Conservation (phyloP, 352 stramenopile genomes). For the Globisporangium radiosum region DNA sequence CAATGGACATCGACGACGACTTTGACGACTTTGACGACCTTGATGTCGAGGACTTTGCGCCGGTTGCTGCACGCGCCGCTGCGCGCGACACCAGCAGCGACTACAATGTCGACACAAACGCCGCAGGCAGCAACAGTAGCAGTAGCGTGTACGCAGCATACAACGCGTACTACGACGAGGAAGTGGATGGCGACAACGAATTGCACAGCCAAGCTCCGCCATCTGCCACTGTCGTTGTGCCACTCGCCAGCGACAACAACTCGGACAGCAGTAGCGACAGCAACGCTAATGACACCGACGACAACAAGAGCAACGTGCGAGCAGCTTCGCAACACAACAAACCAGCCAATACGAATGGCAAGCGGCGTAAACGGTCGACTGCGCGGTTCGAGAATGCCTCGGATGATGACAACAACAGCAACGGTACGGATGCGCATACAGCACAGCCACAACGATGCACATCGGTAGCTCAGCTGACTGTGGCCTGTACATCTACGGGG, state of each 20-base stretch:
- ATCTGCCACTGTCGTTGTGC: background rate
- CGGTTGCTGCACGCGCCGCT: background rate
- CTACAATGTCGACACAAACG: conserved; percentile 1
- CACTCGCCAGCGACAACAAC: background rate
- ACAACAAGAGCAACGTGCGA: background rate
- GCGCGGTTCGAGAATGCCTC: conserved; percentile 2
- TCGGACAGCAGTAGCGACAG: background rate
- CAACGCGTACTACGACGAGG: conserved; percentile 16
- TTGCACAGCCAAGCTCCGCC: background rate
- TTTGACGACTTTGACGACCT: background rate
- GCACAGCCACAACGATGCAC: no score
- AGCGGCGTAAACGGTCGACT: conserved; percentile 4
- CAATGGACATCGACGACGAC: background rate
- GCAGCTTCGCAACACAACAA: background rate
- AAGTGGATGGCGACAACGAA: background rate
- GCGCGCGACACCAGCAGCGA: background rate
- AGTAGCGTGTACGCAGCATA: conserved; percentile 10
- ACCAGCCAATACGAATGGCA: background rate
- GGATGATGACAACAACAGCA: background rate
- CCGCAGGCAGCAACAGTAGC: background rate
- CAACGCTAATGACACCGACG: background rate
- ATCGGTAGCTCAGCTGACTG: no score
- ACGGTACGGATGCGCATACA: background rate
- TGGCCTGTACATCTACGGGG: no score
- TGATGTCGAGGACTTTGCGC: background rate